Evolutionary conservation across 2,329 filamentous ascomycete genomes (phyloP).

Genomic region (Talaromyces marneffei): DNA sequence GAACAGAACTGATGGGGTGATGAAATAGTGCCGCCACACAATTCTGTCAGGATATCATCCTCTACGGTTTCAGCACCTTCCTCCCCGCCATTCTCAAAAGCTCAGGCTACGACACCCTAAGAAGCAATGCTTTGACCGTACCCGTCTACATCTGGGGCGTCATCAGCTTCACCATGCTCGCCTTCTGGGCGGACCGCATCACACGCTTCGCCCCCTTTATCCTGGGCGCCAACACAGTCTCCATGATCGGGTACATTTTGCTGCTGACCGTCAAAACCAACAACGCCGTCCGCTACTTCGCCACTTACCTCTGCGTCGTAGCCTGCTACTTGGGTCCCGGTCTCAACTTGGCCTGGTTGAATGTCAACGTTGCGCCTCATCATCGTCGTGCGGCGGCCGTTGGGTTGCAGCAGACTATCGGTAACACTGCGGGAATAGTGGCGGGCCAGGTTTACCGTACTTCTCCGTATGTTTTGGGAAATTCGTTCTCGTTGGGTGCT

Average conservation of each 20-base stretch:
- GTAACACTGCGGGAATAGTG: constrained; percentile 46
- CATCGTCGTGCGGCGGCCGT: constrained; percentile 46
- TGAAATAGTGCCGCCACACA: constrained; percentile 42
- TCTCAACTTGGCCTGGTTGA: constrained; percentile 44
- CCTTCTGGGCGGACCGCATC: constrained; percentile 44
- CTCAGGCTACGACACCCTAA: constrained; percentile 48
- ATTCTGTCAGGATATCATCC: constrained; percentile 49
- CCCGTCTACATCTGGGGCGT: constrained; percentile 52
- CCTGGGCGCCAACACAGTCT: constrained; percentile 37
- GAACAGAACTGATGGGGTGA: too few relatives aligned
- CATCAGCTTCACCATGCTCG: constrained; percentile 41
- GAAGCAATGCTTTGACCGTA: constrained; percentile 51
- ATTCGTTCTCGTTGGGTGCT: constrained; percentile 34
- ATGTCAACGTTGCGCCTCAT: constrained; percentile 45
- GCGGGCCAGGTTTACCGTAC: constrained; percentile 43
- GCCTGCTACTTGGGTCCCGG: constrained; percentile 47
- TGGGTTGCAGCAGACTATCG: constrained; percentile 44
- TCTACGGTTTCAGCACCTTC: constrained; percentile 56
- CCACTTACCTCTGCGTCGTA: constrained; percentile 45
- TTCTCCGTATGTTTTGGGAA: constrained; percentile 33
- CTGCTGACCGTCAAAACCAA: constrained; percentile 43
- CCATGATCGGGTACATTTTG: constrained; percentile 47
- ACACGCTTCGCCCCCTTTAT: constrained; percentile 31
- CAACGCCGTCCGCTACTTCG: constrained; percentile 47
- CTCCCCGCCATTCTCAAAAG: constrained; percentile 51